These are phyloP conservation scores for Manihot esculenta DNA, from an alignment of 441 rosid genomes.

Conservation along the genomic window DNA sequence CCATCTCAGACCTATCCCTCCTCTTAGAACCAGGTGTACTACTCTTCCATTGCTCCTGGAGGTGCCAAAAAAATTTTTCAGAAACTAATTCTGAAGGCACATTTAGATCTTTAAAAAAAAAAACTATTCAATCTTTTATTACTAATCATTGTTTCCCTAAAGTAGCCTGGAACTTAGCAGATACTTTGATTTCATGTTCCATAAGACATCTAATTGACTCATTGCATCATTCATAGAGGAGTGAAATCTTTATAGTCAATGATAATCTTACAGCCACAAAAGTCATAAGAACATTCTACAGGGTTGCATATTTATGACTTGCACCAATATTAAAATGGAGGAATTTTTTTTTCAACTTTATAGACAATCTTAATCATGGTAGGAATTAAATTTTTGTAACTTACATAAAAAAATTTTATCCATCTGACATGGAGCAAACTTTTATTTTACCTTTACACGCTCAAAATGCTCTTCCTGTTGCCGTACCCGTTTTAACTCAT, in stretches of 20 bases:
- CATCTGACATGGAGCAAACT: conserved; percentile 14
- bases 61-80: conserved; percentile 25
- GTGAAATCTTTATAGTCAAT: not conserved
- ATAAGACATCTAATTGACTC: not conserved
- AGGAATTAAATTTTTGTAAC: not conserved
- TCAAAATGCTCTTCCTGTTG: conserved; percentile 91
- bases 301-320: not conserved
- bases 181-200: not conserved
- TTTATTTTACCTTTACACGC: conserved; percentile 81
- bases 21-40: conserved; percentile 69
- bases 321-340: not conserved
- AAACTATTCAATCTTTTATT: not conserved
- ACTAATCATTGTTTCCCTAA: not conserved
- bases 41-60: conserved; percentile 98
- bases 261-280: not conserved
- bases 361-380: not conserved
- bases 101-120: not conserved
- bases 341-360: not conserved
- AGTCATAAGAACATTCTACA: not conserved
- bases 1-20: conserved; percentile 75
- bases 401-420: not conserved
- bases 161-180: not conserved
- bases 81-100: conserved; percentile 1
- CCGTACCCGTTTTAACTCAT: conserved; percentile 78
- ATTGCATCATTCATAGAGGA: not conserved